These are phyloP conservation scores for Fraxinus platypoda DNA, from an alignment of 305 asterid species.

Conservation along the genomic window DNA sequence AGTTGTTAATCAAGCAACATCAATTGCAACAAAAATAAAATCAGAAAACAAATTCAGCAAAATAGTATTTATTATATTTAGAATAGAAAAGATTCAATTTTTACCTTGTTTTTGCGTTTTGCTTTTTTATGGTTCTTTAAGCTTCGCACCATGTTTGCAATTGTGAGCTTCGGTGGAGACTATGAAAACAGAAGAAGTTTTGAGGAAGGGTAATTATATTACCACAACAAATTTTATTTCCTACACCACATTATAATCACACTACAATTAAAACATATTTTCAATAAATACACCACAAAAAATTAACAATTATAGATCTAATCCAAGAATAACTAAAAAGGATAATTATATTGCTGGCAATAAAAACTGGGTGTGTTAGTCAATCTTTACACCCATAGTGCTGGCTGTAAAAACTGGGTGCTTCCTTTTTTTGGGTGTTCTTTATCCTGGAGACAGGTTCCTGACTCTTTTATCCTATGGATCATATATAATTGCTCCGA, in stretches of 20 bases:
- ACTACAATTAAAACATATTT: too few species aligned
- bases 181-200: neutral
- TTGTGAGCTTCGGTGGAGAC: neutral
- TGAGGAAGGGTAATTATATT: too few species aligned
- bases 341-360: too few species aligned
- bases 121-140: slow-evolving; percentile 57
- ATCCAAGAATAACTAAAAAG: too few species aligned
- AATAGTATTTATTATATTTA: neutral
- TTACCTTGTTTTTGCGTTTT: slow-evolving; percentile 61
- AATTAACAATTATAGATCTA: too few species aligned
- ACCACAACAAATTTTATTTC: too few species aligned
- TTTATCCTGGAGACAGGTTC: neutral
- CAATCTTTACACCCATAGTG: neutral
- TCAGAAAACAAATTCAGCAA: neutral
- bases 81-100: neutral
- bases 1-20: neutral
- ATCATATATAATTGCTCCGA: neutral
- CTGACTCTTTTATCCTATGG: neutral
- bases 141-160: slow-evolving; percentile 52
- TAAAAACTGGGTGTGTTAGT: neutral
- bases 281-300: too few species aligned
- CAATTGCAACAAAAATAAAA: neutral
- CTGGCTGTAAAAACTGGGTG: neutral
- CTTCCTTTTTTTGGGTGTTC: neutral
- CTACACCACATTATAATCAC: too few species aligned